Conservation (phyloP, 768 basidiomycete species). For the Hericium rajendrae region DNA sequence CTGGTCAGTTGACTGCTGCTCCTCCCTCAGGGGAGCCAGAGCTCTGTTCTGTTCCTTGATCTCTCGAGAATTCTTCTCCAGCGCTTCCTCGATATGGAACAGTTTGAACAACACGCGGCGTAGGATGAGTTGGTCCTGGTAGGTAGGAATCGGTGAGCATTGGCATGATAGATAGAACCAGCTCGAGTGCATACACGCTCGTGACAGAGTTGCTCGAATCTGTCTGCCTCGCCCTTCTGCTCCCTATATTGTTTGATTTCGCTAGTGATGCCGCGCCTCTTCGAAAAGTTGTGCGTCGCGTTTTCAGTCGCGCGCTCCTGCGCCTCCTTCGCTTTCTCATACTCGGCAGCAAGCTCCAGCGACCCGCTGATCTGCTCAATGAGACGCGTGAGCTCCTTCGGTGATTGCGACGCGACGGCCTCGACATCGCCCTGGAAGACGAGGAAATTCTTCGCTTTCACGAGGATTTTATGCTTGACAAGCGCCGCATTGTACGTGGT, state of each 20-base stretch:
- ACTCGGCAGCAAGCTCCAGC: slow-evolving; percentile 78
- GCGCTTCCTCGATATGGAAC: slow-evolving; percentile 79
- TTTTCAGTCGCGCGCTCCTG: slow-evolving; percentile 90
- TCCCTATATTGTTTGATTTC: slow-evolving; percentile 98
- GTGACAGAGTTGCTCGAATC: slow-evolving; percentile 69
- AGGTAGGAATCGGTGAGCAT: no score
- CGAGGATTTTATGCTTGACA: slow-evolving; percentile 85
- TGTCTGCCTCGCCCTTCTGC: slow-evolving; percentile 87
- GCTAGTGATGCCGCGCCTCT: slow-evolving; percentile 84
- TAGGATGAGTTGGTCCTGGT: slow-evolving; percentile 71
- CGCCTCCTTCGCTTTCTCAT: slow-evolving; percentile 79
- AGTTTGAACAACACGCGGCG: slow-evolving; percentile 80
- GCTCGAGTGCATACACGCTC: slow-evolving; percentile 44
- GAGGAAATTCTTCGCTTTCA: slow-evolving; percentile 98
- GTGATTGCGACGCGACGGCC: slow-evolving; percentile 90
- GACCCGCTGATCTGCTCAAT: slow-evolving; percentile 97
- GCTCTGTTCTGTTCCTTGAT: slow-evolving; percentile 70
- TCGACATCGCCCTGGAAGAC: slow-evolving; percentile 99
- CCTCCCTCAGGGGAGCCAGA: slow-evolving; percentile 55
- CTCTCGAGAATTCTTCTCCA: slow-evolving; percentile 59
- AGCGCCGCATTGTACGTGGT: slow-evolving; percentile 84
- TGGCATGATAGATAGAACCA: no score
- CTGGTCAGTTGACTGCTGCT: slow-evolving; percentile 62
- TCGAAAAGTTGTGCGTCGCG: slow-evolving; percentile 90
- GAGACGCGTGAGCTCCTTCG: slow-evolving; percentile 79